These are phyloP conservation scores for Adansonia madagascariensis DNA, from an alignment of 441 rosid genomes.

Conservation along the genomic window DNA sequence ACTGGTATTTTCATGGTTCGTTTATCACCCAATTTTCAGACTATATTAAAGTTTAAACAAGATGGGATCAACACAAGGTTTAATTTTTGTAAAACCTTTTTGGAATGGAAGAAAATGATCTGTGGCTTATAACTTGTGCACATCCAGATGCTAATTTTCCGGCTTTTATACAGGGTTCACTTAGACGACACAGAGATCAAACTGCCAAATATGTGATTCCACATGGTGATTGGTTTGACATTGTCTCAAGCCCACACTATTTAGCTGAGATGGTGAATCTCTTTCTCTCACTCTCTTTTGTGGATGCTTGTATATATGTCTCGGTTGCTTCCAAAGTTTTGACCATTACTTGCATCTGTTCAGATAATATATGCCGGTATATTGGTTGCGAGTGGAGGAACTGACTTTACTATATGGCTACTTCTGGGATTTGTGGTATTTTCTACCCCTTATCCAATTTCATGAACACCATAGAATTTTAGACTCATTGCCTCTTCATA, in stretches of 20 bases:
- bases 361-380: conserved; percentile 43
- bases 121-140: not conserved
- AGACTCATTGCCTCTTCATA: not conserved
- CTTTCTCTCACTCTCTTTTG: conserved; percentile 19
- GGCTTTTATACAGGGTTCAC: conserved; percentile 34
- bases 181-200: conserved; percentile 32
- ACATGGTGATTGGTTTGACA: conserved; percentile 41
- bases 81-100: not conserved
- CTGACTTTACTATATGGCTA: conserved; percentile 38
- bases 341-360: not conserved
- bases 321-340: not conserved
- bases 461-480: not conserved
- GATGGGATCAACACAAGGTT: not conserved
- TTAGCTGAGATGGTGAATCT: conserved; percentile 44
- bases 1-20: conserved; percentile 1
- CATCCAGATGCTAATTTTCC: not conserved
- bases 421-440: conserved; percentile 41
- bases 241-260: conserved; percentile 45
- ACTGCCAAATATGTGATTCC: conserved; percentile 36
- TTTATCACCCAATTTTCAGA: not conserved
- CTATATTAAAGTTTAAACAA: not conserved
- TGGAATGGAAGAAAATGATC: not conserved
- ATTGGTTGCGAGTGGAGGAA: conserved; percentile 38
- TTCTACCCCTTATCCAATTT: not conserved
- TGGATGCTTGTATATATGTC: not conserved